Base-by-base conservation (phyloP, 177 flowering plant species). In the Vitis hybrid region DNA sequence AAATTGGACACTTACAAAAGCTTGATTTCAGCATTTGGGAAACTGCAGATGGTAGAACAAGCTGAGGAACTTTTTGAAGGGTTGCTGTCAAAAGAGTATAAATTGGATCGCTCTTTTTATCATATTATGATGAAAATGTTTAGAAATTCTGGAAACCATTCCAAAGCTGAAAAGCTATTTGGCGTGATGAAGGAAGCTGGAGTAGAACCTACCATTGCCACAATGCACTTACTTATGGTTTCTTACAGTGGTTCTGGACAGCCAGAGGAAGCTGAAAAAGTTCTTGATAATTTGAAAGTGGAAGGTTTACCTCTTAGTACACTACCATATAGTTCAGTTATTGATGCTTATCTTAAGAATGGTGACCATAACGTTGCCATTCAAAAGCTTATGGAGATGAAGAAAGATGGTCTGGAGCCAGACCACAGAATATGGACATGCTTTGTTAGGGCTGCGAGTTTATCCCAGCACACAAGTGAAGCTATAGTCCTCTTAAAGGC, bases 391-490 rank as follows among this genome's bases (percentile, higher is more conserved):
- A 46, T 62, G 67, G 89, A 88, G 73, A 93, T 95, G 98, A 89
- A 72, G 79, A 68, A 70, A 69, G 90, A 84, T 64, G 99, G 94
- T 55, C 19, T 90, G 68, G 87, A 89, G 60, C 91, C 95, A 49
- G 97, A 95, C 62, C 88, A 90, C 82, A 87, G 90, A 81, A 87
- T 95, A 87, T 95, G 97, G 97, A 93, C 99, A 62, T 90, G 91
- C 82, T 93, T 91, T 80, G 75, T 93, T n/a, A 81, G 89, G 77
- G 97, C 97, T 61, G 97, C 97, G 8, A 95, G 99, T 81, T 77
- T 89, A 72, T 85, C 85, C 67, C 77, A 80, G 65, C 65, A 58
- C 50, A 72, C 85, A 48, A 77, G 75, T 68, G 93, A 89, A 79
- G 95, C 97, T 59, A 74, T 87, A 65, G 49, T 72, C 52, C 88